Base-by-base conservation (phyloP, 768 basidiomycete species). In the Thelephora aurantiotincta region DNA sequence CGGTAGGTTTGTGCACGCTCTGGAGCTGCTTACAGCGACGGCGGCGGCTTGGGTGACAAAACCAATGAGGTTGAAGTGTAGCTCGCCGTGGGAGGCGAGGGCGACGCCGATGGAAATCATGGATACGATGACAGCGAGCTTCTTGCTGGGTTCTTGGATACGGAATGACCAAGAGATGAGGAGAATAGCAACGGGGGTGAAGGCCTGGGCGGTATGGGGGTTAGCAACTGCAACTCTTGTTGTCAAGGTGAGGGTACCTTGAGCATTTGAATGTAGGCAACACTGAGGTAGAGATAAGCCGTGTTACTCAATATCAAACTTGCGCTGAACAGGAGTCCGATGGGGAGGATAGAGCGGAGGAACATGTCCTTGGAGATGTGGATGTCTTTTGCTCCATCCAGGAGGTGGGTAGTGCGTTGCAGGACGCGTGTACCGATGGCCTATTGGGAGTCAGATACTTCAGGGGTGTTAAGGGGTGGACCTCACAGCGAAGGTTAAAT, bases 221-320 rank as follows among this genome's bases (percentile, higher is more conserved):
- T 35, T 11, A 11, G 43, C 34, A 20, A 9, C 4, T 22, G 18
- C 13, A 18, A 42, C 34, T 11, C 4, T 14, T n/a, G 16, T 33
- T 16, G 18, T 19, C 18, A 13, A 35, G 11, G 26, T 11, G 33
- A 11, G 54, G 68, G 33, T 35, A 82, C 84, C 76, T 91, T 91
- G 61, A 93, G 79, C 89, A 97, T 90, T 64, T 98, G 94, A 55
- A 98, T 97, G 65, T 94, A 98, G 0, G 88, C 78, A 11, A 94
- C 89, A 54, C 80, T 83, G 54, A 98, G 77, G 57, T 89, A 82
- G 18, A 96, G 79, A 63, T 93, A 94, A 2, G 91, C 91, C 1
- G 84, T 86, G 65, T 98, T 98, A 66, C 80, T 84, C 50, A 93
- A 71, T 56, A 97, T 79, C 47, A 98, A 76, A 50, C 85, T 90